Percentiles rank a stretch among this genome's conserved stretches.
These are phyloP conservation scores for Prunus mira DNA, from an alignment of 306 rosid species.

Conservation along the genomic window DNA sequence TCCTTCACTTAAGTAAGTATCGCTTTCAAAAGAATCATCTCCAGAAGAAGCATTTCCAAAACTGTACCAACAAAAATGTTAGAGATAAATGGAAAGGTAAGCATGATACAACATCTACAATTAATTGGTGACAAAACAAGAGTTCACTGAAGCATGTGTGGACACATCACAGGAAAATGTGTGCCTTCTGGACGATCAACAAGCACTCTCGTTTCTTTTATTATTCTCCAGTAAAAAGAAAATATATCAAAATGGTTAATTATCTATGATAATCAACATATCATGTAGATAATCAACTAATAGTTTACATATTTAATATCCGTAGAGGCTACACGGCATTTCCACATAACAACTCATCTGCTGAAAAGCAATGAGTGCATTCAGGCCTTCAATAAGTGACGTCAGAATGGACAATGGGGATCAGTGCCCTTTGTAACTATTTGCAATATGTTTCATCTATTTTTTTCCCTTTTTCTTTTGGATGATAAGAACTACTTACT, in stretches of 20 bases:
- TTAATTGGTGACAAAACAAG: conserved; percentile 5
- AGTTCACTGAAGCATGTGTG: background rate
- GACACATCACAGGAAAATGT: background rate
- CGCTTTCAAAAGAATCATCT: conserved; percentile 35
- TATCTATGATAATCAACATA: background rate
- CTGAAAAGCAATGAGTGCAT: background rate
- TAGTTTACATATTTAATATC: background rate
- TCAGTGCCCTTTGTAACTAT: background rate
- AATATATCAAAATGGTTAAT: background rate
- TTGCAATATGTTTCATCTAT: background rate
- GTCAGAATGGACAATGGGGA: background rate
- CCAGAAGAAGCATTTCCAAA: conserved; percentile 44
- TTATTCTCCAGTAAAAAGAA: background rate
- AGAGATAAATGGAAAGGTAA: conserved; percentile 1
- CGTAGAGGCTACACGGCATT: background rate
- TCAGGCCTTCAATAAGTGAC: background rate
- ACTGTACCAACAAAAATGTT: conserved; percentile 24
- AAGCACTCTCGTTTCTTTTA: background rate
- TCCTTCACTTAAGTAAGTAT: conserved; percentile 27
- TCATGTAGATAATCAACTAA: background rate
- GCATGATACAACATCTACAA: conserved; percentile 9
- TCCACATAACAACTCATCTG: background rate
- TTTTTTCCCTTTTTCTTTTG: background rate
- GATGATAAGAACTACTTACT: background rate
- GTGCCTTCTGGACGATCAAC: background rate